Conservation (phyloP, 768 basidiomycete genomes). For the Suillus sp. region DNA sequence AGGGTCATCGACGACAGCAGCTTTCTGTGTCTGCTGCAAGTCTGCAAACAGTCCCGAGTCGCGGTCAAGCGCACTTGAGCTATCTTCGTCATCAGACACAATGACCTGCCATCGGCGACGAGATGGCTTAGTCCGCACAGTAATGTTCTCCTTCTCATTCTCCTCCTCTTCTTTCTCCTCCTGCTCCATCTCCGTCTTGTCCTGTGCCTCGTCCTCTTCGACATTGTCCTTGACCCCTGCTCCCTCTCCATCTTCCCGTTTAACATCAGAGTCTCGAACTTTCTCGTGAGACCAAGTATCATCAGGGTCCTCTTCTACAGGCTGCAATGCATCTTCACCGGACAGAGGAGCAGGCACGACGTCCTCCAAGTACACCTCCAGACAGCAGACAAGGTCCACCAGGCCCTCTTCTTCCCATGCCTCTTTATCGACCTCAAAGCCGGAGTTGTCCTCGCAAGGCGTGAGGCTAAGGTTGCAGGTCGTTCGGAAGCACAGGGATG, state of each 20-base stretch:
- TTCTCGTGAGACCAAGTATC: not conserved
- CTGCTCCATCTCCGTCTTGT: not conserved
- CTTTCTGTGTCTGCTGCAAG: not conserved
- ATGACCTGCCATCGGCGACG: not conserved
- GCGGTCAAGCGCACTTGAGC: no score
- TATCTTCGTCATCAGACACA: not conserved
- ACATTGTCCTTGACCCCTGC: not conserved
- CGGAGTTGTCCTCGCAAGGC: not conserved
- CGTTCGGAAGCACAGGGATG: slow-evolving; percentile 3
- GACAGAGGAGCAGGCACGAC: not conserved
- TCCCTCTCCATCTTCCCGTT: not conserved
- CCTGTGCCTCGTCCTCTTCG: not conserved
- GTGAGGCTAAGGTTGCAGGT: slow-evolving; percentile 1
- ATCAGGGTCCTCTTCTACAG: not conserved
- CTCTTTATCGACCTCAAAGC: slow-evolving; percentile 2
- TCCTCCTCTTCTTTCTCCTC: not conserved
- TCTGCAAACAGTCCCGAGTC: not conserved
- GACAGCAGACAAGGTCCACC: not conserved
- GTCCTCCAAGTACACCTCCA: not conserved
- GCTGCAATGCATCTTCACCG: not conserved
- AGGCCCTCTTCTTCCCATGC: slow-evolving; percentile 6
- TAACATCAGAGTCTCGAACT: not conserved
- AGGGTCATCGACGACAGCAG: not conserved
- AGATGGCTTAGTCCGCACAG: not conserved
- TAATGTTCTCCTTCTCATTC: not conserved